Evolutionary conservation across 2,329 filamentous ascomycete species (phyloP).

Genomic region (Macrophomina tecta): DNA sequence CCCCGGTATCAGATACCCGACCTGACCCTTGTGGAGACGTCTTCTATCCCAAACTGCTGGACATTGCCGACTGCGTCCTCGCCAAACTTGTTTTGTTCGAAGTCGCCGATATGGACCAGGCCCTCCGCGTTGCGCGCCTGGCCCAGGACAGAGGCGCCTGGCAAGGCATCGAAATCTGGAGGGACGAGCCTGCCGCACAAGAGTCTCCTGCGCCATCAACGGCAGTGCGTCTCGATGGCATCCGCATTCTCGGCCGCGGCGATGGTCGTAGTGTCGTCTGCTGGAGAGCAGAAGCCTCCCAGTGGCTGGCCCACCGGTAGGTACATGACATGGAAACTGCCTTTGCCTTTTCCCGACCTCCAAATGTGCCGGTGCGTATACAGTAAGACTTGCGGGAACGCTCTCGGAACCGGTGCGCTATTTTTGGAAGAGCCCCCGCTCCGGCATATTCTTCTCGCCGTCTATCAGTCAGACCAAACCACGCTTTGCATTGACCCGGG

Average conservation of each 20-base stretch:
- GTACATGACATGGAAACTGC: background rate
- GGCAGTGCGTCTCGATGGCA: background rate
- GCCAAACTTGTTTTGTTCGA: conserved; percentile 70
- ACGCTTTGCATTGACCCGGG: too few relatives aligned
- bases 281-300: conserved; percentile 41
- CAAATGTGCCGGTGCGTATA: too few relatives aligned
- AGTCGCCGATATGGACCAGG: conserved; percentile 73
- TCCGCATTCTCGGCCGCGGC: conserved; percentile 44
- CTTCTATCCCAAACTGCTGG: conserved; percentile 72
- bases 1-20: conserved; percentile 23
- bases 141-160: conserved; percentile 36
- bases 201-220: too few relatives aligned
- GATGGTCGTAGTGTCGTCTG: conserved; percentile 53
- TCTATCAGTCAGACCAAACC: too few relatives aligned
- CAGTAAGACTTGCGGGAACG: too few relatives aligned
- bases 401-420: too few relatives aligned
- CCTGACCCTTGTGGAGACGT: conserved; percentile 50
- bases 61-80: conserved; percentile 56
- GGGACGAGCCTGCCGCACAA: conserved; percentile 56
- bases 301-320: conserved; percentile 35
- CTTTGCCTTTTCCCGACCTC: too few relatives aligned
- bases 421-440: too few relatives aligned
- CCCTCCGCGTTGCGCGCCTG: conserved; percentile 65
- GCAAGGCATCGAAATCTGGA: conserved; percentile 69
- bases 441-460: too few relatives aligned